Percentiles rank a stretch among this genome's conserved stretches.
phyloP scores from a whole-genome alignment of 306 rosid genomes.

The Chamaecrista fasciculata region DNA sequence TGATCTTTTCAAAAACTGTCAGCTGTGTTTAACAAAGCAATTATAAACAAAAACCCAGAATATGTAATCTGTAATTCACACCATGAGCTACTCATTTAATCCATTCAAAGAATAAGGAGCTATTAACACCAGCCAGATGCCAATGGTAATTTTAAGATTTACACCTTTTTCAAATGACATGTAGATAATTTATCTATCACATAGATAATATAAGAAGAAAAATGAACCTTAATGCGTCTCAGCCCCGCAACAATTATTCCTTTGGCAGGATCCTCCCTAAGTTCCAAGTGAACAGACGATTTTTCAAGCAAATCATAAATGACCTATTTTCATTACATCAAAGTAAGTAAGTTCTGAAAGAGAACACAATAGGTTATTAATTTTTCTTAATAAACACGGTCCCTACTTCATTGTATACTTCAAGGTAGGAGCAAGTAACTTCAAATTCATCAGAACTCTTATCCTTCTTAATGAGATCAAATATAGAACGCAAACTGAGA shows the following conservation, averaged over 20 bases:
- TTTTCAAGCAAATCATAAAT: conserved; percentile 67
- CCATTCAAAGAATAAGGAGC: background rate
- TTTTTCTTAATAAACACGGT: background rate
- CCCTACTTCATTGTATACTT: conserved; percentile 62
- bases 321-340: conserved; percentile 38
- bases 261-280: conserved; percentile 66
- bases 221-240: conserved; percentile 53
- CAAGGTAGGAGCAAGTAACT: conserved; percentile 67
- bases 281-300: conserved; percentile 64
- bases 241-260: conserved; percentile 62
- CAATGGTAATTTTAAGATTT: background rate
- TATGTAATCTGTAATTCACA: background rate
- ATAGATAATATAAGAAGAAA: background rate
- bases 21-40: background rate
- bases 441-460: conserved; percentile 53
- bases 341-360: background rate
- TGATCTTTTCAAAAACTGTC: background rate
- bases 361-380: background rate
- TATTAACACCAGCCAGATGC: background rate
- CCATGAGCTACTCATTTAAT: background rate
- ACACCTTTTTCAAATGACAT: background rate
- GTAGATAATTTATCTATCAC: background rate
- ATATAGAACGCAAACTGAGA: conserved; percentile 56
- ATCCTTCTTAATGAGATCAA: conserved; percentile 49
- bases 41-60: background rate